A percentile compares a stretch with the other conserved stretches of the same genome.
phyloP scores from a whole-genome alignment of 2,329 filamentous ascomycete genomes.

The Fusarium redolens region DNA sequence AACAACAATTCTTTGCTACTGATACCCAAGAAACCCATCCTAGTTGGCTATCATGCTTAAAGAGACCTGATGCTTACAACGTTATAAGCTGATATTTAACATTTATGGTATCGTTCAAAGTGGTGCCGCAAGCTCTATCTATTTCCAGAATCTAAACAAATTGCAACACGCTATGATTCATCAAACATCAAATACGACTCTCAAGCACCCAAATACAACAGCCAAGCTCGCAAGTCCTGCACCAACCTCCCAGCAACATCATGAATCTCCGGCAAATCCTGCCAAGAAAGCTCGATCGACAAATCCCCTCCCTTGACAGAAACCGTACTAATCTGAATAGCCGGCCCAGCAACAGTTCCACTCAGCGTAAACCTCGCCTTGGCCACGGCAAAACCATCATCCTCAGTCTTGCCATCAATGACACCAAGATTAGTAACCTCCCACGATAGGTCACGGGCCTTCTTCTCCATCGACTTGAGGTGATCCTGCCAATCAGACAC shows the following conservation, averaged over 20 bases:
- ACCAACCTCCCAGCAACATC: background rate
- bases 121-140: background rate
- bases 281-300: constrained; percentile 1
- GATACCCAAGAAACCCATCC: background rate
- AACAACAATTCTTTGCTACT: accelerated
- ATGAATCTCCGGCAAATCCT: background rate
- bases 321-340: background rate
- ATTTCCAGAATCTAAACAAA: too few species aligned
- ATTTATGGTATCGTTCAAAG: background rate
- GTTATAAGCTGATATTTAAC: accelerated
- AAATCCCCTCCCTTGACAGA: background rate
- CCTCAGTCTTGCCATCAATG: background rate
- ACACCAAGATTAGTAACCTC: constrained; percentile 7
- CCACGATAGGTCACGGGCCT: constrained; percentile 8
- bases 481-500: constrained; percentile 8
- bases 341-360: background rate
- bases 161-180: accelerated
- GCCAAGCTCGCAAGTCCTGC: background rate
- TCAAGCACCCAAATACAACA: background rate
- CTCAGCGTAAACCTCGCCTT: constrained; percentile 1
- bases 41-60: too few species aligned
- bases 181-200: accelerated
- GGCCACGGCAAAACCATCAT: accelerated
- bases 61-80: accelerated
- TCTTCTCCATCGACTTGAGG: background rate